phyloP scores from a whole-genome alignment of 2,329 filamentous ascomycete species.

The Ceratocystis colombiana region DNA sequence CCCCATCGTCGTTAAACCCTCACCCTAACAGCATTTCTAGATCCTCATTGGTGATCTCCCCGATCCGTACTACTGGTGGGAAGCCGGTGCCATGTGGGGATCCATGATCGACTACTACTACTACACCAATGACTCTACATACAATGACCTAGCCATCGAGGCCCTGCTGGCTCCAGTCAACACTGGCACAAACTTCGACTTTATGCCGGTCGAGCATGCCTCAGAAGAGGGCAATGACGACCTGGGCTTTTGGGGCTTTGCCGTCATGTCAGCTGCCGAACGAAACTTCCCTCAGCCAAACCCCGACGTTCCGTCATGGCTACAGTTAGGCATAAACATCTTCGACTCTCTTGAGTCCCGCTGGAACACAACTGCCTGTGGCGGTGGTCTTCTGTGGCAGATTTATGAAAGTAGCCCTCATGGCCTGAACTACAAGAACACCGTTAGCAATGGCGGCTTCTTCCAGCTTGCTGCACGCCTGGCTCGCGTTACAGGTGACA shows the following conservation, averaged over 20 bases:
- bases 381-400: conserved; percentile 70
- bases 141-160: conserved; percentile 50
- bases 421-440: conserved; percentile 74
- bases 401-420: conserved; percentile 63
- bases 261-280: conserved; percentile 58
- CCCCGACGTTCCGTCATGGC: conserved; percentile 49
- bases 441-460: conserved; percentile 67
- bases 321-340: conserved; percentile 57
- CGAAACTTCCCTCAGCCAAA: conserved; percentile 55
- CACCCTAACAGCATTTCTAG: neutral
- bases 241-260: conserved; percentile 63
- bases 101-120: conserved; percentile 60
- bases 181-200: conserved; percentile 48
- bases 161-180: conserved; percentile 48
- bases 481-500: conserved; percentile 57
- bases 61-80: conserved; percentile 60
- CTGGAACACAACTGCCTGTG: conserved; percentile 59
- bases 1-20: neutral
- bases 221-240: conserved; percentile 64
- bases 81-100: conserved; percentile 56
- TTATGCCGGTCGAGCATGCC: conserved; percentile 46
- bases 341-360: conserved; percentile 60
- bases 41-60: conserved; percentile 48
- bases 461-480: conserved; percentile 72
- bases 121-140: conserved; percentile 51